phyloP scores from a whole-genome alignment of 106 monocot genomes.

The Amphibolis antarctica region DNA sequence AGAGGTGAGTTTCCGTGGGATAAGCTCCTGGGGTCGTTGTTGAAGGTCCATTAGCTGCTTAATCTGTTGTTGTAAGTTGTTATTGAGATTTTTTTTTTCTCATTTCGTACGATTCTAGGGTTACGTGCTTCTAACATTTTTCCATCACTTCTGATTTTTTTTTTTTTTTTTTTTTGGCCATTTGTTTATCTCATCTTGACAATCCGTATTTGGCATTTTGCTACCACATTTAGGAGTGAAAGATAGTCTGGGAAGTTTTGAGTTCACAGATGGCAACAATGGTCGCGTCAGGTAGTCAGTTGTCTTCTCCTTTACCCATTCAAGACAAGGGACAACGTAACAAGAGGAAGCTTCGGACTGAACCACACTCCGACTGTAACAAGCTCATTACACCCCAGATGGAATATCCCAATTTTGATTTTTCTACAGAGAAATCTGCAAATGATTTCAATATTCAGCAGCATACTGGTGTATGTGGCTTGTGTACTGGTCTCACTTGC shows the following conservation, averaged over 20 bases:
- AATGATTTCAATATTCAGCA: slow-evolving; percentile 25
- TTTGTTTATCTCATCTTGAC: neutral
- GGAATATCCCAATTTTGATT: slow-evolving; percentile 30
- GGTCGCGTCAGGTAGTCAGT: slow-evolving; percentile 31
- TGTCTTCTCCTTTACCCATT: slow-evolving; percentile 30
- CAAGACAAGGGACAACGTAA: slow-evolving; percentile 64
- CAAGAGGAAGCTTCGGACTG: slow-evolving; percentile 79
- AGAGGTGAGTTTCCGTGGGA: too few relatives aligned
- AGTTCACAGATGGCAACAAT: slow-evolving; percentile 35
- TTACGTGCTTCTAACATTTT: neutral
- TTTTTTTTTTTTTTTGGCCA: neutral
- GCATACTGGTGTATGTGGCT: slow-evolving; percentile 29
- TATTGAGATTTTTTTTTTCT: neutral
- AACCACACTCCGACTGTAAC: slow-evolving; percentile 42
- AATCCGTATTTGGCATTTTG: neutral
- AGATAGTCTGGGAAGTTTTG: neutral
- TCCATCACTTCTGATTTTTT: neutral
- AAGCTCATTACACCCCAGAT: slow-evolving; percentile 9
- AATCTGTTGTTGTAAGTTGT: too few relatives aligned
- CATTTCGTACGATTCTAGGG: neutral
- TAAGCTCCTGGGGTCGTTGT: too few relatives aligned
- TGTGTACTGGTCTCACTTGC: slow-evolving; percentile 20
- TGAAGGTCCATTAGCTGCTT: too few relatives aligned
- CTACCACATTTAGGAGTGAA: neutral
- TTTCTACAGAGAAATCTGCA: slow-evolving; percentile 22